These are phyloP conservation scores for Ogataea sp. DNA, from an alignment of 805 yeast genomes.

Conservation along the genomic window DNA sequence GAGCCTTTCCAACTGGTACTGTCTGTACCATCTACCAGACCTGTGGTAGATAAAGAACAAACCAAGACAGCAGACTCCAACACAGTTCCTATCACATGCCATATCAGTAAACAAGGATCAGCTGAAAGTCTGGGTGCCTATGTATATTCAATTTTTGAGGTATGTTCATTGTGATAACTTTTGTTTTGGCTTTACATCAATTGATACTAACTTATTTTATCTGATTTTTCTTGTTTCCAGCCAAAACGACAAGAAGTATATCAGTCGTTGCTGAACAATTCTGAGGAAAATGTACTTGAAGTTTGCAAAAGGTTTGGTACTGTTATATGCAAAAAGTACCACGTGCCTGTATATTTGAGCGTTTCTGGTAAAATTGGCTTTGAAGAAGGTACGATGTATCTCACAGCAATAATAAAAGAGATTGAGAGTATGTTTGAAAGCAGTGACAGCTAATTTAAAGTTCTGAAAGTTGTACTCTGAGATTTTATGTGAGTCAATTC, in stretches of 20 bases:
- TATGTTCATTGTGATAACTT: conserved; percentile 7
- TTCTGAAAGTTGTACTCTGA: too few relatives aligned
- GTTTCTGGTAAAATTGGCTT: too few relatives aligned
- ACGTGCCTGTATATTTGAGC: too few relatives aligned
- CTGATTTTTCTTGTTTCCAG: conserved; percentile 1
- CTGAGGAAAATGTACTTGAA: conserved; percentile 33
- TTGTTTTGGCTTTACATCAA: neutral
- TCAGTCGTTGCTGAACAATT: conserved; percentile 35
- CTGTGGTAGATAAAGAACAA: conserved; percentile 7
- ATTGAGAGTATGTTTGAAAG: too few relatives aligned
- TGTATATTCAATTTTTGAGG: conserved; percentile 33
- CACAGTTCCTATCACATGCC: conserved; percentile 28
- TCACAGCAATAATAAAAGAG: too few relatives aligned
- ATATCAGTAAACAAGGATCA: conserved; percentile 25
- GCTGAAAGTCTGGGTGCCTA: conserved; percentile 31
- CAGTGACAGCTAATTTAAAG: too few relatives aligned
- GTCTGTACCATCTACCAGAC: conserved; percentile 11
- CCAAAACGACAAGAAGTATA: conserved; percentile 18
- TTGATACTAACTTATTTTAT: neutral
- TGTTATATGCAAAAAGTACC: conserved; percentile 32
- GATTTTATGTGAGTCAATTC: too few relatives aligned
- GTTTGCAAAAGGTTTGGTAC: conserved; percentile 34
- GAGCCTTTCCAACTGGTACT: conserved; percentile 17
- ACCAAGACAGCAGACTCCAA: too few relatives aligned
- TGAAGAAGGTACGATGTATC: too few relatives aligned